Base-by-base conservation (phyloP, 768 basidiomycete genomes). In the Boletus rufocinnamomeus region DNA sequence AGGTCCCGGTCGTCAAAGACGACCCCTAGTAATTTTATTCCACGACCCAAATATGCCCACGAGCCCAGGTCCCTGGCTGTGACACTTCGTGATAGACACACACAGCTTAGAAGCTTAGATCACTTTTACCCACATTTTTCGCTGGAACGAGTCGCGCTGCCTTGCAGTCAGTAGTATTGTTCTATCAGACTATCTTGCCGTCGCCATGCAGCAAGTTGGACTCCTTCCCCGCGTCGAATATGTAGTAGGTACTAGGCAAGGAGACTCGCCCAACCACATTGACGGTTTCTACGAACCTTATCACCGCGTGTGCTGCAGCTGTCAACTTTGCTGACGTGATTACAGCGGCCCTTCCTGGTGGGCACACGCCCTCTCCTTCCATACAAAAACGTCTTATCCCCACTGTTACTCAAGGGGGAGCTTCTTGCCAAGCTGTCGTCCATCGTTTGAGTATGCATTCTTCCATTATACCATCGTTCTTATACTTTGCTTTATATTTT, bases 361-460 rank as follows among this genome's bases (percentile, higher is more conserved):
- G 34, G 21, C 9, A 16, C 49, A 50, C 10, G 38, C 54, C 44
- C 11, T 45, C 55, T 54, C 41, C 47, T 46, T 47, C 40, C 25
- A 11, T 45, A 56, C 52, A 50, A 53, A 60, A 52, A 52, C 59
- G 53, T 43, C 38, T 47, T 51, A 44, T 52, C 40, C 50, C 50
- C 57, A 27, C 41, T n/a, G 40, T 48, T 50, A 46, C 52, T 60
- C 52, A 46, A 54, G 48, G 44, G 54, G 59, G 46, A 41, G 52
- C 48, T 56, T 60, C 53, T 38, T 41, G 46, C 55, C 46, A 51
- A 46, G 55, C 32, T 58, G 47, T 58, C 50, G 59, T 54, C 60
- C 60, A 52, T 65, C 58, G 43, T 69, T 59, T 58, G 64, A 61
- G 56, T 58, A 73, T 74, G 71, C 64, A 49, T 54, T 71, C 52